Evolutionary conservation across 495 filamentous ascomycete species (phyloP), one percentile per base, ranked within the genome.

Genomic region (Margaritispora aquatica): DNA sequence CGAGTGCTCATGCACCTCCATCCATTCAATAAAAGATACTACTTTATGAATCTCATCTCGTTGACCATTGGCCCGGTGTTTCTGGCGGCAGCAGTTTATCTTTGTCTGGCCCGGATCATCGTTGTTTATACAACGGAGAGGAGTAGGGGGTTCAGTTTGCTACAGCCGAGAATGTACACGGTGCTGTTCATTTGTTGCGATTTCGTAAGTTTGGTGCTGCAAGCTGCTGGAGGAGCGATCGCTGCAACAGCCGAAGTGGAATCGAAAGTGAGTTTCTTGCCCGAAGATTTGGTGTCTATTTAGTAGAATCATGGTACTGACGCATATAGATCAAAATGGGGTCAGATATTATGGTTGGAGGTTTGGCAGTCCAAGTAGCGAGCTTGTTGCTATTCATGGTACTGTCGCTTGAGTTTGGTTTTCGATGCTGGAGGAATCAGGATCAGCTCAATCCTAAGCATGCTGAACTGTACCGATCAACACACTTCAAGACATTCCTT

Each of bases 11-110:
- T 76, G 60, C 71, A 75, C 60, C 53, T 60, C 38, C 72, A 77
- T 51, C 73, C 71, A 21, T 76, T 76, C 55, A 64, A 68, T 26
- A 24, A 53, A 27, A 51, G 68, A 50, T 34, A 49, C 4, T 75
- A 74, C 57, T 63, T 77, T n/a, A 64, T 72, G 29, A 49, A 58
- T 19, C 17, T 54, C 8, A 26, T 31, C 48, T 11, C 31, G 31
- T 47, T 47, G 13, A 87, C 84, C 24, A 77, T 88, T 54, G 84
- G 69, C 9, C 85, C 85, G 1, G 81, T 81, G 54, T 85, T 87
- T 69, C 63, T 87, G 38, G 72, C 79, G 22, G 85, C 80, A 4
- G 80, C 78, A 13, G 51, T 87, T 60, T 87, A 88, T 63, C 77
- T 87, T 54, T 85, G 78, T 63, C 75, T 84, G n/a, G 74, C 79